These are phyloP conservation scores for Gleditsia sinensis DNA, from an alignment of 306 rosid genomes.

Conservation along the genomic window DNA sequence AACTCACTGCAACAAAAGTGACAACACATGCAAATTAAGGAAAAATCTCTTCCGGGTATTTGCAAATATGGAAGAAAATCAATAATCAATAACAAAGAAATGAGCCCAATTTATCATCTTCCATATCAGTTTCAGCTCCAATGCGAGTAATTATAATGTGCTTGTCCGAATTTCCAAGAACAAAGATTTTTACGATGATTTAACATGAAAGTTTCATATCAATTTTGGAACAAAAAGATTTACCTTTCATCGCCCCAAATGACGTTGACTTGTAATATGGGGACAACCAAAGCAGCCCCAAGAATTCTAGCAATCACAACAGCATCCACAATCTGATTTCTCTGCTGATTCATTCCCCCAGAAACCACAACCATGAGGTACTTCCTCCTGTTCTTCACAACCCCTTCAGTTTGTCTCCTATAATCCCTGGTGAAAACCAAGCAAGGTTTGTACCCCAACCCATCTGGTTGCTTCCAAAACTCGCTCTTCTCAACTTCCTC, in stretches of 20 bases:
- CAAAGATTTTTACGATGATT: neutral
- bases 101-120: too few relatives aligned
- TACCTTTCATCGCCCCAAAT: conserved; percentile 99
- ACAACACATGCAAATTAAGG: conserved; percentile 16
- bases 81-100: too few relatives aligned
- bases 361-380: conserved; percentile 86
- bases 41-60: neutral
- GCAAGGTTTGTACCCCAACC: conserved; percentile 84
- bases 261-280: conserved; percentile 90
- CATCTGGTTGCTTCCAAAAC: conserved; percentile 93
- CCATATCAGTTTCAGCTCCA: neutral
- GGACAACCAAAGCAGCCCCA: conserved; percentile 93
- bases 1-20: conserved; percentile 75
- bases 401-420: conserved; percentile 48
- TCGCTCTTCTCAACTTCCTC: conserved; percentile 33
- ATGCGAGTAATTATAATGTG: neutral
- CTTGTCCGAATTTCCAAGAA: neutral
- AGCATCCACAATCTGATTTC: conserved; percentile 98
- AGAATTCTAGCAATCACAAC: conserved; percentile 97
- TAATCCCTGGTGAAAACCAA: conserved; percentile 67
- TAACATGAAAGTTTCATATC: neutral
- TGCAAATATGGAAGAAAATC: conserved; percentile 8
- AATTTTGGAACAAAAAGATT: neutral
- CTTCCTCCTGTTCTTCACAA: conserved; percentile 61
- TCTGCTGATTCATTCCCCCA: conserved; percentile 98